phyloP scores from a whole-genome alignment of 2,329 filamentous ascomycete genomes.

The Akanthomyces dipterigenus region DNA sequence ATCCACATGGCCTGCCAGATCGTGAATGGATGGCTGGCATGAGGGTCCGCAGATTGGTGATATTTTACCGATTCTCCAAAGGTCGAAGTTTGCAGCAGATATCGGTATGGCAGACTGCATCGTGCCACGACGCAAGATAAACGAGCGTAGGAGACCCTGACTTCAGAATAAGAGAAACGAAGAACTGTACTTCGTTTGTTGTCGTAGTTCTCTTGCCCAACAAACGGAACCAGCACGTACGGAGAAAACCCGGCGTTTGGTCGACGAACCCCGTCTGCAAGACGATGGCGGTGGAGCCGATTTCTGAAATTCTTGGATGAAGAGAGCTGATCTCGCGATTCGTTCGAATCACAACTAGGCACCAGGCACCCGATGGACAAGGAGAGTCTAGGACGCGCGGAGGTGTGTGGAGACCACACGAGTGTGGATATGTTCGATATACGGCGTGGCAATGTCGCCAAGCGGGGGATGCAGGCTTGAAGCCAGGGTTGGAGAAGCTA shows the following conservation, averaged over 20 bases:
- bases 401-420: no score
- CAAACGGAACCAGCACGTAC: no score
- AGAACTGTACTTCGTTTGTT: no score
- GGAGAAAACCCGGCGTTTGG: no score
- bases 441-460: neutral
- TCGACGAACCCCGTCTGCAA: neutral
- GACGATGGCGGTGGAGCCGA: neutral
- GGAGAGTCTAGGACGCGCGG: no score
- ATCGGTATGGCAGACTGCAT: neutral
- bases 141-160: neutral
- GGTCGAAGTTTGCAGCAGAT: neutral
- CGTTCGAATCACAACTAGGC: no score
- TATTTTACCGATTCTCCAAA: neutral
- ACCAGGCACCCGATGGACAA: no score
- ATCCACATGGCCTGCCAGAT: slow-evolving; percentile 2
- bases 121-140: neutral
- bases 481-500: neutral
- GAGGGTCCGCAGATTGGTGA: neutral
- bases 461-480: neutral
- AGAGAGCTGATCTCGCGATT: no score
- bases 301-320: neutral
- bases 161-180: neutral
- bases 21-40: neutral
- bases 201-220: neutral
- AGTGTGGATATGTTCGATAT: neutral